Conservation (phyloP, 495 filamentous ascomycete species). For the Aspergillus bridgeri region DNA sequence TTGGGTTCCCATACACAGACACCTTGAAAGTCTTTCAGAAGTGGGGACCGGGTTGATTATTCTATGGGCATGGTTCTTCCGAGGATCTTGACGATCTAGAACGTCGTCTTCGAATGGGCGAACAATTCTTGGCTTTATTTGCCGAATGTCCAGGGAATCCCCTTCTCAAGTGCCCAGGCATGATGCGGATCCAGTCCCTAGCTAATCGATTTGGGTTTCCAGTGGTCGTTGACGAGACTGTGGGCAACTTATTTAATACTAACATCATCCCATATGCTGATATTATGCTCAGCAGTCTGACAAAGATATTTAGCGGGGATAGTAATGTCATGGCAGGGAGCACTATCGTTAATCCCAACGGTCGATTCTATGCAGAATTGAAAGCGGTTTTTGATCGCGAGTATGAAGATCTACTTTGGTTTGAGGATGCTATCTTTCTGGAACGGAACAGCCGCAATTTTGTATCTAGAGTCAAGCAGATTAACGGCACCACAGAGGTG, state of each 20-base stretch:
- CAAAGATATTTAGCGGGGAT: constrained; percentile 29
- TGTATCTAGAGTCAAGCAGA: too few species aligned
- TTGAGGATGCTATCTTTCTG: constrained; percentile 17
- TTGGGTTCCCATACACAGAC: constrained; percentile 28
- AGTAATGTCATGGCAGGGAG: constrained; percentile 31
- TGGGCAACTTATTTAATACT: constrained; percentile 48
- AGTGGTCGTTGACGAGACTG: constrained; percentile 48
- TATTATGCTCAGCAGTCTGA: constrained; percentile 25
- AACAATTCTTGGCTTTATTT: constrained; percentile 31
- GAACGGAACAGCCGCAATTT: constrained; percentile 26
- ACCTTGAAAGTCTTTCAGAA: constrained; percentile 28
- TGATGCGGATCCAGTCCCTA: constrained; percentile 34
- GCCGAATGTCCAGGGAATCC: constrained; percentile 49
- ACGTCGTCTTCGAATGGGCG: constrained; percentile 36
- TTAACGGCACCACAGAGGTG: too few species aligned
- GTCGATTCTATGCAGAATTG: not conserved
- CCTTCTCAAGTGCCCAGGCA: constrained; percentile 36
- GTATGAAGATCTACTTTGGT: constrained; percentile 13
- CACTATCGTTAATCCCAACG: constrained; percentile 15
- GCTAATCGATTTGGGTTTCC: constrained; percentile 44
- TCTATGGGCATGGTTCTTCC: constrained; percentile 25
- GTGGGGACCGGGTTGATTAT: constrained; percentile 26
- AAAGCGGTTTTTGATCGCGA: too few species aligned
- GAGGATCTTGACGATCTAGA: constrained; percentile 33
- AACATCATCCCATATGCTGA: constrained; percentile 29